Base-by-base conservation (phyloP, 2,329 filamentous ascomycete species). In the Verticillium nonalfalfae region DNA sequence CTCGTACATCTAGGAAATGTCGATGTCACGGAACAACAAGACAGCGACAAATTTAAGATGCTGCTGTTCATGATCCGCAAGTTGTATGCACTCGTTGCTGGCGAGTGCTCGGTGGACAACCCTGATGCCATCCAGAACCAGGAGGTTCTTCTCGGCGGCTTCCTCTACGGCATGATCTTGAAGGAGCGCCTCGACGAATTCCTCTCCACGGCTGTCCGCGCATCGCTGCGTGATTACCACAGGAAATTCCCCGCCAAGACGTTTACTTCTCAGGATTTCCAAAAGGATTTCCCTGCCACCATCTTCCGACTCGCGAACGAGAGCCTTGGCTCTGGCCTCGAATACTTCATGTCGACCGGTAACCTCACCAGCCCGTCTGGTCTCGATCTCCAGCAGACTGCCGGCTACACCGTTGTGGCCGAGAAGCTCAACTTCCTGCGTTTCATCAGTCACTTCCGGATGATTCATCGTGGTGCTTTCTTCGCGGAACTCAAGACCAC, bases 351-450 rank as follows among this genome's bases (percentile, higher is more conserved):
- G 64, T 96, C 94, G 0, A 99, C 95, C 0, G 95, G 95, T 68
- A 99, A 99, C 70, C 79, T 99, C 56, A 87, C 92, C 70, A 96
- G 91, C 79, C 88, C 91, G 14, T 96, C 91, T 35, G 95, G 95
- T 66, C 82, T 99, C 50, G 95, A 99, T 82, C 76, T 97, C 70
- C 95, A 98, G 72, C 95, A 99, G 75, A 89, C 90, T 0, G 95
- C 94, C 13, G 95, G 95, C 65, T 99, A 96, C 75, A 96, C 92
- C 0, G 93, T 99, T 58, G 93, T 98, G 59, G 95, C 95, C 2
- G 95, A 99, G 74, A 98, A 98, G 82, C 94, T 99, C 73, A 99
- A 99, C 79, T 99, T 98, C 74, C 87, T 96, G 71, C 91, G 95
- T 70, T 99, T 98, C 79, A 96, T 99, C 78, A 95, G 91, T 75